A percentile compares a stretch with the other conserved stretches of the same genome.
Evolutionary conservation across 352 stramenopile species (phyloP).

Genomic region (Phytophthora foliorum): DNA sequence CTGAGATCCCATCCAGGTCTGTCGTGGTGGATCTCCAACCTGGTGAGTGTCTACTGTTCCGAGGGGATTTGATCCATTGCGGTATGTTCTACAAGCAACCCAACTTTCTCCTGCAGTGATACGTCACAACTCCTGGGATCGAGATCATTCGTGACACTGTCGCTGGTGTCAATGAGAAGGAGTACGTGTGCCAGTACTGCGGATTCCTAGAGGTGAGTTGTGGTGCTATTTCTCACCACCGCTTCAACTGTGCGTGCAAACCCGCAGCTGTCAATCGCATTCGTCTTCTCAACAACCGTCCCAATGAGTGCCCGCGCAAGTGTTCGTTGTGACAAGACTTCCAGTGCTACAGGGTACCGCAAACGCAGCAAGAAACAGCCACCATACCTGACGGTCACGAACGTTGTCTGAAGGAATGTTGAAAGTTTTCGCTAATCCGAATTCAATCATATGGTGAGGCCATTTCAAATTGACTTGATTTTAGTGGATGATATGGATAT

Average conservation of each 20-base stretch:
- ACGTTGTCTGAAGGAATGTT: too few relatives aligned
- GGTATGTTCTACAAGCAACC: background rate
- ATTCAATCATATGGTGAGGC: too few relatives aligned
- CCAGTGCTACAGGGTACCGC: background rate
- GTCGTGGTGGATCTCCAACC: background rate
- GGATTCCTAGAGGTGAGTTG: background rate
- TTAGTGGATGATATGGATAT: too few relatives aligned
- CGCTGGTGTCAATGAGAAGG: constrained; percentile 4
- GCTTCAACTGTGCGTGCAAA: background rate
- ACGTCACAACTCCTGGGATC: background rate
- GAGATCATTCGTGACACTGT: constrained; percentile 2
- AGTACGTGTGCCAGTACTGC: constrained; percentile 1
- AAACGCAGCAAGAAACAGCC: too few relatives aligned
- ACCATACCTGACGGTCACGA: too few relatives aligned
- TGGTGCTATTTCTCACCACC: background rate
- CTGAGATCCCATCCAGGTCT: background rate
- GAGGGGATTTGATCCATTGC: background rate
- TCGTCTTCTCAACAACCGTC: background rate
- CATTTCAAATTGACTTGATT: too few relatives aligned
- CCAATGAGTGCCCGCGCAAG: background rate
- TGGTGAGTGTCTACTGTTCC: background rate
- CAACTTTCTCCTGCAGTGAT: constrained; percentile 5
- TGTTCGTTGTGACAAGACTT: background rate
- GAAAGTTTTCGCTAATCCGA: too few relatives aligned
- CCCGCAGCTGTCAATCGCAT: background rate